Base-by-base conservation (phyloP, 306 rosid genomes). In the Rubus idaeus region DNA sequence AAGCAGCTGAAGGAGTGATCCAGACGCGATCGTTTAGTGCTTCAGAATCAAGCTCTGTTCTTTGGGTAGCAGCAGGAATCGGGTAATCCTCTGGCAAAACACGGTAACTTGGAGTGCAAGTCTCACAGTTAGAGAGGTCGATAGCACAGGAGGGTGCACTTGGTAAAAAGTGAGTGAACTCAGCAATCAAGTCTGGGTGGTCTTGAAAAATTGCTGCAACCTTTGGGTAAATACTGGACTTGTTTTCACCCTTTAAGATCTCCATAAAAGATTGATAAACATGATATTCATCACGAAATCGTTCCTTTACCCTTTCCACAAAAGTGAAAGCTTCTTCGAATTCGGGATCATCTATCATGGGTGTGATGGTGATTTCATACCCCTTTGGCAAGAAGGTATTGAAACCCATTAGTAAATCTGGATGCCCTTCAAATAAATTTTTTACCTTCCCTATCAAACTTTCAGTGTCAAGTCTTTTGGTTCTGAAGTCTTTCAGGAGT, bases 371-470 rank as follows among this genome's bases (percentile, higher is more conserved):
- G 75, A 91, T 94, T 85, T 94, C 94, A 84, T 79, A 88, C 46
- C 96, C 97, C 83, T 86, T 90, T 23, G 98, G 98, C 92, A 94
- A 88, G 90, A 94, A 94, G 67, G 94, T 90, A 83, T 94, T 94
- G 79, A 94, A 94, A 58, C 97, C 98, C 87, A 91, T 79, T n/a
- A 94, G 88, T 74, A 94, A 85, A 67, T 87, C 91, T 78, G 94
- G 91, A 51, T 94, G 94, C 45, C 97, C 98, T 84, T 86, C 85
- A 83, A 94, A 94, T 58, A 94, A 83, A 2, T 84, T 89, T 85
- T 91, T 87, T 70, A 94, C 98, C 80, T 96, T 90, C 74, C 82
- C 91, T 63, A 94, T 90, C 78, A 91, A 90, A 76, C 96, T 93
- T 3, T 87, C 83, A 79, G 96, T 86, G 82, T 94, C 96, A 79